Evolutionary conservation across 2,329 filamentous ascomycete genomes (phyloP).

Genomic region (Esteya vermicola): DNA sequence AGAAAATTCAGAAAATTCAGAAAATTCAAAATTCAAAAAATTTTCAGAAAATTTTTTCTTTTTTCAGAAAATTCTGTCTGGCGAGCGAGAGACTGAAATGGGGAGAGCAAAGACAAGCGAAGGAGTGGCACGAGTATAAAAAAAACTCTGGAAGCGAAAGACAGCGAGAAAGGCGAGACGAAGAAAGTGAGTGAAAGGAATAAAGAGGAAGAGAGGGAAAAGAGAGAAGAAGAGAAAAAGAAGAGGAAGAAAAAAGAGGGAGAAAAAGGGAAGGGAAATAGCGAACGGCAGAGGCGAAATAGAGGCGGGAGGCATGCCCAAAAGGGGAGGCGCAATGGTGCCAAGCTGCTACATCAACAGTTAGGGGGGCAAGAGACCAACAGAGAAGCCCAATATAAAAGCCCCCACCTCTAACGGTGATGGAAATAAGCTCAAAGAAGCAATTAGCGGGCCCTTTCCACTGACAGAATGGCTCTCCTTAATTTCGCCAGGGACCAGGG

Average conservation of each 20-base stretch:
- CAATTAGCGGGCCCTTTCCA: conserved; percentile 2
- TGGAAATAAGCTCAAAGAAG: neutral
- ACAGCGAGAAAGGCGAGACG: neutral
- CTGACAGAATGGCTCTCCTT: conserved; percentile 2
- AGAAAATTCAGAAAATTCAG: too few relatives aligned
- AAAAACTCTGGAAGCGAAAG: conserved; percentile 5
- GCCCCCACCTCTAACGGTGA: neutral
- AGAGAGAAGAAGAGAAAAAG: neutral
- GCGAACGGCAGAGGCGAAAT: neutral
- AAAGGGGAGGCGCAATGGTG: neutral
- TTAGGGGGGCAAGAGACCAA: too few relatives aligned
- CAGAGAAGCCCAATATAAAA: conserved; percentile 1
- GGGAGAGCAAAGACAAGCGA: neutral
- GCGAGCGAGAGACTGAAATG: too few relatives aligned
- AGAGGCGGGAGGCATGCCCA: neutral
- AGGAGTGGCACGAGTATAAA: conserved; percentile 8
- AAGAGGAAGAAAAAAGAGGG: neutral
- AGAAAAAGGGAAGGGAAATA: neutral
- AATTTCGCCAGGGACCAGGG: conserved; percentile 3
- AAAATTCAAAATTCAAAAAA: neutral
- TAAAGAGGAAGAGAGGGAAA: conserved; percentile 1
- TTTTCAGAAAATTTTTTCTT: too few relatives aligned
- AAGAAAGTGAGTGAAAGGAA: neutral
- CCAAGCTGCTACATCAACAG: neutral
- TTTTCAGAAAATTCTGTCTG: neutral